Evolutionary conservation across 2,329 filamentous ascomycete genomes (phyloP), one percentile per base, ranked within the genome.

Genomic region (Colletotrichum plurivorum): DNA sequence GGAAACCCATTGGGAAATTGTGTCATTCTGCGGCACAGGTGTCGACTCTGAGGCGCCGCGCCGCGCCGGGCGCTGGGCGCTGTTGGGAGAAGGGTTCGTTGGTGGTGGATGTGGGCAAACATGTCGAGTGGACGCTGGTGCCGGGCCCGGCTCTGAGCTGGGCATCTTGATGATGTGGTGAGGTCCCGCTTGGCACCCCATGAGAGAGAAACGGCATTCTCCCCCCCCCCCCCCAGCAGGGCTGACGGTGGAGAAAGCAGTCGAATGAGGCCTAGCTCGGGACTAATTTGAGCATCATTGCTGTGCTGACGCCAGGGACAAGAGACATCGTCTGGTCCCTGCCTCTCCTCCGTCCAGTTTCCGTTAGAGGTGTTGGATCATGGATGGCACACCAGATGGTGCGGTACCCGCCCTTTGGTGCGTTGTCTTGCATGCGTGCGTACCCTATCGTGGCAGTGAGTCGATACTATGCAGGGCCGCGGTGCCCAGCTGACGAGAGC

Each of bases 201-300:
- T 36, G 25, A 49, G 15, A 51, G 49, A 18, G 15, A 36, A 55
- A 59, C 49, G 66, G 66, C 61, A 65, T 68, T 52, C 36, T 53
- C 31, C 5, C 31, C 31, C 31, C 10, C 31, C 10, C 9, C 31
- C 31, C 10, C 31, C 48, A 68, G 61, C 66, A 67, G 62, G 62
- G 67, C 67, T 67, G 62, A 56, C 36, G 54, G 61, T 49, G 61
- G 61, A 41, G 61, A 57, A 25, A 22, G 22, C 22, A 10, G 5
- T 59, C 41, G 43, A 59, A 60, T 43, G 27, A 25, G 55, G 54
- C n/a, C 49, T 66, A 60, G 66, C 45, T 51, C 41, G 27, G 54
- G 66, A 31, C 66, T 69, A 69, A 69, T 59, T 69, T 18, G 66
- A 69, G 66, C 48, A 55, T 45, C 58, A 61, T 43, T 51, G 56